These are phyloP conservation scores for Blastobotrys attinorum DNA, from an alignment of 805 yeast genomes.

Conservation along the genomic window DNA sequence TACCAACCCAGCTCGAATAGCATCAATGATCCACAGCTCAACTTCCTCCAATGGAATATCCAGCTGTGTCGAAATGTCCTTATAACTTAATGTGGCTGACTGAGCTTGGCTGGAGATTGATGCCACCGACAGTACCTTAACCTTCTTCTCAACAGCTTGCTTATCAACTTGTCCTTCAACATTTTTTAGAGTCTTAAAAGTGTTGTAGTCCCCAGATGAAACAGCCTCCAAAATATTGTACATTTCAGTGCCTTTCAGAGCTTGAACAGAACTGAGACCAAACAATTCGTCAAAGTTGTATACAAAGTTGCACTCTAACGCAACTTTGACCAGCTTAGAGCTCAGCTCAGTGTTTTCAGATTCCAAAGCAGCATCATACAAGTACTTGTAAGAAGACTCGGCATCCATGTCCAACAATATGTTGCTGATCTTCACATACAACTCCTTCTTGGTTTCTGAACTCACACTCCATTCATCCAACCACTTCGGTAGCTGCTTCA, in stretches of 20 bases:
- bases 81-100: constrained; percentile 23
- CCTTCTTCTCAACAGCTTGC: constrained; percentile 20
- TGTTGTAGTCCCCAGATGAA: constrained; percentile 24
- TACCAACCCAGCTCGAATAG: constrained; percentile 34
- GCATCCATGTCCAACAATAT: constrained; percentile 16
- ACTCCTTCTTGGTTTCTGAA: constrained; percentile 19
- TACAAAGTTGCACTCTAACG: constrained; percentile 20
- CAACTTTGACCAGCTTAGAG: constrained; percentile 18
- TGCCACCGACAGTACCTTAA: constrained; percentile 25
- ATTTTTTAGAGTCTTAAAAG: constrained; percentile 9
- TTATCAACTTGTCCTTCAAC: constrained; percentile 3
- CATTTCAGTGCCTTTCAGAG: constrained; percentile 20
- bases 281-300: constrained; percentile 27
- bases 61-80: constrained; percentile 26
- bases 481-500: constrained; percentile 32
- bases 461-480: constrained; percentile 29
- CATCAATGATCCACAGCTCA: constrained; percentile 35
- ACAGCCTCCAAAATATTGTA: constrained; percentile 24
- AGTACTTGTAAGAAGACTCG: constrained; percentile 16
- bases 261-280: constrained; percentile 24
- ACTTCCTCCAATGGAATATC: constrained; percentile 27
- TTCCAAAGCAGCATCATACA: constrained; percentile 15
- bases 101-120: constrained; percentile 18
- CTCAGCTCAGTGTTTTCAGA: constrained; percentile 13
- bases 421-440: constrained; percentile 23